These are phyloP conservation scores for Podospora bellae-mahoneyi DNA, from an alignment of 495 filamentous ascomycete genomes.

Conservation along the genomic window DNA sequence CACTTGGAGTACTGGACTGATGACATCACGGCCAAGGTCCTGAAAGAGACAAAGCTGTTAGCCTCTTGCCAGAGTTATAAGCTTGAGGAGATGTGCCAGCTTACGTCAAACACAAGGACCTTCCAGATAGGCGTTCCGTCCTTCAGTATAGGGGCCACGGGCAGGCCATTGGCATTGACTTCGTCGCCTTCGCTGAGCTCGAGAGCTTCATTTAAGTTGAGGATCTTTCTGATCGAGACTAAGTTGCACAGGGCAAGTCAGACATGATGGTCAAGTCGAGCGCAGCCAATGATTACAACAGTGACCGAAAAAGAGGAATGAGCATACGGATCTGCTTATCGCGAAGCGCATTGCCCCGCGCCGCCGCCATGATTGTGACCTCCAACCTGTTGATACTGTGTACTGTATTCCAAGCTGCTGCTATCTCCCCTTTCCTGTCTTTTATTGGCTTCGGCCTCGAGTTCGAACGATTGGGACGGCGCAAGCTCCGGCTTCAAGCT, in stretches of 20 bases:
- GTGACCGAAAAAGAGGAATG: neutral
- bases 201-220: slow-evolving; percentile 83
- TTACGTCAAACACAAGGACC: slow-evolving; percentile 35
- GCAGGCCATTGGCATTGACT: slow-evolving; percentile 58
- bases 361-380: slow-evolving; percentile 40
- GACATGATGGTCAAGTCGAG: neutral
- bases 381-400: neutral
- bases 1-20: slow-evolving; percentile 91
- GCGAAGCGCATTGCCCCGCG: slow-evolving; percentile 72
- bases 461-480: neutral
- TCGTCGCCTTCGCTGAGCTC: slow-evolving; percentile 53
- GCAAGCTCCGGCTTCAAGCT: neutral
- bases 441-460: slow-evolving; percentile 2
- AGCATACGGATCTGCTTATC: slow-evolving; percentile 89
- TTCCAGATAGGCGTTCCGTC: slow-evolving; percentile 77
- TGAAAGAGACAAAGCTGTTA: slow-evolving; percentile 25
- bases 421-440: neutral
- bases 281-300: neutral
- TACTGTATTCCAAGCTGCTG: neutral
- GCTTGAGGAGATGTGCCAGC: slow-evolving; percentile 6
- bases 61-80: neutral
- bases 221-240: slow-evolving; percentile 94
- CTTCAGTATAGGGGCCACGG: slow-evolving; percentile 77
- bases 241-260: slow-evolving; percentile 38
- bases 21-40: slow-evolving; percentile 63